These are phyloP conservation scores for Trichoderma virens DNA, from an alignment of 495 filamentous ascomycete genomes.

Conservation along the genomic window DNA sequence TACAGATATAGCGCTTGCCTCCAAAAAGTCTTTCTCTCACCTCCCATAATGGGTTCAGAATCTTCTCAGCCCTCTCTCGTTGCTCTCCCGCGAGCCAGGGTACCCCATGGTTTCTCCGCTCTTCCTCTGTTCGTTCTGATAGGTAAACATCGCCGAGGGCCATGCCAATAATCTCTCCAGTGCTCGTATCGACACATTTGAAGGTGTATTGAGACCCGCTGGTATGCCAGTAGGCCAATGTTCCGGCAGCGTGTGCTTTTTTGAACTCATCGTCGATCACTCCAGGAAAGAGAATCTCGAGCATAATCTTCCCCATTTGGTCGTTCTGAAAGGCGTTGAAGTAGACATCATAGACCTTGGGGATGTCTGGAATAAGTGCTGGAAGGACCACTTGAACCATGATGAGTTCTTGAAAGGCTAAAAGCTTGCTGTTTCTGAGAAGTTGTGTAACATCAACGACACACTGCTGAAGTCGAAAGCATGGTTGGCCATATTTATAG, in stretches of 20 bases:
- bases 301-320: constrained; percentile 23
- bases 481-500: neutral
- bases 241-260: constrained; percentile 22
- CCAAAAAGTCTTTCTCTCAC: constrained; percentile 24
- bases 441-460: neutral
- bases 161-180: constrained; percentile 27
- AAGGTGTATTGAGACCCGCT: constrained; percentile 26
- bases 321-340: constrained; percentile 29
- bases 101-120: constrained; percentile 24
- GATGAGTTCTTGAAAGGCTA: too few relatives aligned
- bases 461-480: neutral
- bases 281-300: constrained; percentile 26
- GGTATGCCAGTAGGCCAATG: constrained; percentile 25
- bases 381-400: constrained; percentile 28
- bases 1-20: constrained; percentile 22
- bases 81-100: constrained; percentile 24
- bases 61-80: constrained; percentile 21
- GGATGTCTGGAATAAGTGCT: constrained; percentile 30
- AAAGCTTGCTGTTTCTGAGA: neutral
- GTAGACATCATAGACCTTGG: constrained; percentile 27
- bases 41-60: constrained; percentile 23
- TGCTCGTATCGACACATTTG: constrained; percentile 29
- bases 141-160: constrained; percentile 22
- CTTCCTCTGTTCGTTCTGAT: constrained; percentile 17
- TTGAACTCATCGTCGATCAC: constrained; percentile 23